A percentile compares a stretch with the other conserved stretches of the same genome.
phyloP scores from a whole-genome alignment of 1,139 yeast genomes.

The Blastobotrys aristatus region DNA sequence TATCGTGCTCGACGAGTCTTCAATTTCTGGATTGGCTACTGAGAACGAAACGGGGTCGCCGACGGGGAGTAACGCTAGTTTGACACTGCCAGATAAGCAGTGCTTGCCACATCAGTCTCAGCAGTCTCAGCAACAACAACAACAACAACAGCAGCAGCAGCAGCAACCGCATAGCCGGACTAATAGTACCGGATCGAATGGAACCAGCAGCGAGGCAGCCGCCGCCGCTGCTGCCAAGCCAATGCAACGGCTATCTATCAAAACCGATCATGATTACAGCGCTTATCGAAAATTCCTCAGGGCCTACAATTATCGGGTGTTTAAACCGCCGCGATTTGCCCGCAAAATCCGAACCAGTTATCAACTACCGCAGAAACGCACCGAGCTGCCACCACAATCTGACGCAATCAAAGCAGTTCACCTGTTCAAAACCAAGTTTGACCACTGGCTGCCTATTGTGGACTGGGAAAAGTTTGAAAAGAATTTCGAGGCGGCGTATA shows the following conservation, averaged over 20 bases:
- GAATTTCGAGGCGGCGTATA: constrained; percentile 3
- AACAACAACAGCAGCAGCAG: background rate
- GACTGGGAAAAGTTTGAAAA: constrained; percentile 24
- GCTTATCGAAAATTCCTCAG: constrained; percentile 2
- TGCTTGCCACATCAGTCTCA: too few relatives aligned
- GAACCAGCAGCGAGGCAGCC: background rate
- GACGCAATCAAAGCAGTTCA: constrained; percentile 13
- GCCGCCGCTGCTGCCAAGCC: background rate
- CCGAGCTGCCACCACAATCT: constrained; percentile 3
- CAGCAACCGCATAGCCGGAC: constrained; percentile 2
- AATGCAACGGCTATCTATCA: constrained; percentile 2
- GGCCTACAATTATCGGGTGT: constrained; percentile 6
- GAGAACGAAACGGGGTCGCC: background rate
- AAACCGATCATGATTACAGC: constrained; percentile 9
- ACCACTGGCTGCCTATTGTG: constrained; percentile 27
- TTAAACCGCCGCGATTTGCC: constrained; percentile 12
- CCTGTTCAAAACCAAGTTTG: constrained; percentile 20
- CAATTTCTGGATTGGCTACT: background rate
- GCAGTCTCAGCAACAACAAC: too few relatives aligned
- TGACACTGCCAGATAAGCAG: too few relatives aligned
- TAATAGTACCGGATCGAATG: constrained; percentile 2
- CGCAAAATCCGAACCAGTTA: background rate
- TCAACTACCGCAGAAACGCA: background rate
- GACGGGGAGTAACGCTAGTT: background rate
- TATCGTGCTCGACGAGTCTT: constrained; percentile 6